Evolutionary conservation across 192 early-diverging fungal genomes (phyloP), one percentile per base, ranked within the genome.

Genomic region (Backusella sp.): DNA sequence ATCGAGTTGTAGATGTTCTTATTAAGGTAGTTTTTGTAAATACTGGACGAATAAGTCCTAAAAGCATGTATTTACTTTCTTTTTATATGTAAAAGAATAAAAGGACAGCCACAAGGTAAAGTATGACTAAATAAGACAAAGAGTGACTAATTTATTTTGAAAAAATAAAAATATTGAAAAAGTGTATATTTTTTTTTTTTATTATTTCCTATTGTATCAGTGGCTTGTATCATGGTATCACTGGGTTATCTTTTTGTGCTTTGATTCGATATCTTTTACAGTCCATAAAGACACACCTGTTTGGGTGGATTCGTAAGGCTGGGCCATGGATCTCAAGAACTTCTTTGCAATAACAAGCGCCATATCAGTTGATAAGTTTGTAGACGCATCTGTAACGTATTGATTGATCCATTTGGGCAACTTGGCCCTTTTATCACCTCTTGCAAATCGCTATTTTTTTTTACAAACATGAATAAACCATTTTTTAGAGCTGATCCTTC

Each of bases 351-450:
- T 89, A 3, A 90, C 90, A 52, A 98, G 85, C 0, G 97, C 94
- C 98, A 99, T 99, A 77, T 99, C 98, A 0, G 97, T 99, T 26
- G 95, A 96, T 77, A 99, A 79, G 78, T 98, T 99, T 52, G 91
- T 87, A 65, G 92, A 93, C 0, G 92, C 91, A 68, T 99, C 97
- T 0, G 89, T 93, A 77, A 99, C 91, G 82, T 93, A 94, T 32
- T 92, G 88, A 67, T 87, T 90, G 78, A 99, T 99, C 98, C 98
- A 99, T 82, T 92, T 93, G 17, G 98, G 98, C 74, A 99, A 83
- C 85, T 99, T 99, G 32, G 89, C 90, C 6, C 97, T 90, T 83
- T 99, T 99, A 77, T 99, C 98, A 2, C 91, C 90, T 26, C 97
- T 88, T 26, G 94, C 93, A 84, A 98, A 99, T 71, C 98, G 87